Base-by-base conservation (phyloP, 2,329 filamentous ascomycete species). In the Cladophialophora bantiana region DNA sequence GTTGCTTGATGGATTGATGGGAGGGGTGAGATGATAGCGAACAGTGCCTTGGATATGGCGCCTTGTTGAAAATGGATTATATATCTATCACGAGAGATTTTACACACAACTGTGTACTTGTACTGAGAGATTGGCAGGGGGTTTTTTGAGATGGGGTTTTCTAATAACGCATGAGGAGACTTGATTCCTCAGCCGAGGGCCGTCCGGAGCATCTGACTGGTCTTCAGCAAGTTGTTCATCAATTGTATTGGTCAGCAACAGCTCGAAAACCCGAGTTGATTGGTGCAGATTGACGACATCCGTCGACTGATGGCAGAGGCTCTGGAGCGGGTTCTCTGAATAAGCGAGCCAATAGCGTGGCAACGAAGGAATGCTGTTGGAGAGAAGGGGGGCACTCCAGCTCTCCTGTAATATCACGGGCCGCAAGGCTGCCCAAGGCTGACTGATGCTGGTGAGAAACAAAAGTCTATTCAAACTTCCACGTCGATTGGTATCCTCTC, bases 191-290 rank as follows among this genome's bases (percentile, higher is more conserved):
- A 26, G 26, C 26, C 26, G 26, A 26, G 26, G 26, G 26, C 26
- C 2, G 2, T 26, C 3, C 26, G 26, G 26, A 26, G 26, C 26
- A 26, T 26, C 12, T 26, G 18, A 18, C 26, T 50, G 45, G 45
- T 50, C 26, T 7, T 18, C 13, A 42, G 1, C 15, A 5, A 15
- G 40, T n/a, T 18, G 20, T 50, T 6, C 18, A 4, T 50, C 3
- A 5, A 26, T 31, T 20, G 57, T 35, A 59, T 59, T 59, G 57
- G 57, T 59, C 57, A 59, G 57, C 57, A 59, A 34, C 13, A 45
- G 10, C 5, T 1, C 40, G 9, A 3, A 9, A n/a, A 7, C 20
- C 12, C 7, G 4, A 26, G 15, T 34, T 59, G 57, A 59, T 59
- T 59, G 40, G 57, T 7, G 18, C 26, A 36, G 34, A 20, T 59